Evolutionary conservation across 2,329 filamentous ascomycete species (phyloP).

Genomic region (Rhinocladiella similis): DNA sequence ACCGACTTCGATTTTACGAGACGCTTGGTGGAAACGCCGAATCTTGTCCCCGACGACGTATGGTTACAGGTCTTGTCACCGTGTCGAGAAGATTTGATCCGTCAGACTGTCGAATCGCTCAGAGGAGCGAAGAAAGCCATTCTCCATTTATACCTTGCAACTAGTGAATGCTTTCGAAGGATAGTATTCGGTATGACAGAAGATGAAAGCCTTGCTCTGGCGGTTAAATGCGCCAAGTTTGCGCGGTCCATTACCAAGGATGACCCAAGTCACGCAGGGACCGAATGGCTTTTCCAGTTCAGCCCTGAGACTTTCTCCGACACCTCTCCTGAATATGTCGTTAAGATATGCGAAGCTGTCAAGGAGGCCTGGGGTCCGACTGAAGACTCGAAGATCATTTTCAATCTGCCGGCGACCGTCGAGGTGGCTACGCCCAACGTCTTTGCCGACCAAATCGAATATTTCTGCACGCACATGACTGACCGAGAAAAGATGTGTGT

Average conservation of each 20-base stretch:
- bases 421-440: slow-evolving; percentile 94
- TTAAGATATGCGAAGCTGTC: slow-evolving; percentile 86
- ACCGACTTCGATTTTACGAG: slow-evolving; percentile 96
- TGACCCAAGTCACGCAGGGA: slow-evolving; percentile 57
- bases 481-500: slow-evolving; percentile 86
- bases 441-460: slow-evolving; percentile 95
- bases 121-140: slow-evolving; percentile 90
- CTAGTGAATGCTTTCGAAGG: slow-evolving; percentile 89
- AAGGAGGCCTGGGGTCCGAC: slow-evolving; percentile 90
- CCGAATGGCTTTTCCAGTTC: slow-evolving; percentile 56
- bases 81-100: slow-evolving; percentile 88
- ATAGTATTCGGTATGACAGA: slow-evolving; percentile 88
- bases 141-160: slow-evolving; percentile 93
- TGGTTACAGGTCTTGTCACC: slow-evolving; percentile 90
- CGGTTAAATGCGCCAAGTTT: slow-evolving; percentile 81
- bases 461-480: slow-evolving; percentile 82
- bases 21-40: slow-evolving; percentile 80
- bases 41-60: slow-evolving; percentile 82
- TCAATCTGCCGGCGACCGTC: slow-evolving; percentile 95
- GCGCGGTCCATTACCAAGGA: slow-evolving; percentile 89
- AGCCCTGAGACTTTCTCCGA: slow-evolving; percentile 75
- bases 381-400: slow-evolving; percentile 76
- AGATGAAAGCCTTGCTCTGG: slow-evolving; percentile 76
- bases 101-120: slow-evolving; percentile 82
- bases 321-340: slow-evolving; percentile 76